Percentiles rank a stretch among this genome's conserved stretches.
Conservation (phyloP, 2,329 filamentous ascomycete species). For the Monosporascus sp. region DNA sequence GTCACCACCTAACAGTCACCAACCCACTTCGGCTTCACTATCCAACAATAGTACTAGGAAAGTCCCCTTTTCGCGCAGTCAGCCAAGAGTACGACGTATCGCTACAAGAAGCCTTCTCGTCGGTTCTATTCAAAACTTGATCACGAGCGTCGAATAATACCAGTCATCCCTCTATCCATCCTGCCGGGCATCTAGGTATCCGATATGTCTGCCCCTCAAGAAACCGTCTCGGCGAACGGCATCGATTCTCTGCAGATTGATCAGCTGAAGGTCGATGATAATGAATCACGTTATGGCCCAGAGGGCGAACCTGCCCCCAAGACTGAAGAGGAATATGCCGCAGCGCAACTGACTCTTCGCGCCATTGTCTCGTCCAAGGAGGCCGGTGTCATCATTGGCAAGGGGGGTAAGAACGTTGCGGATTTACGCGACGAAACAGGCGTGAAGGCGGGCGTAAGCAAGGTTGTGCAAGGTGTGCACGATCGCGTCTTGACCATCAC, state of each 20-base stretch:
- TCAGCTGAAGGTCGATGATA: constrained; percentile 61
- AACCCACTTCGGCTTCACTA: neutral
- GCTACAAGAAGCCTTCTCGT: neutral
- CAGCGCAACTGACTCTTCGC: constrained; percentile 86
- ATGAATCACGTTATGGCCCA: constrained; percentile 54
- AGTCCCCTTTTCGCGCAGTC: neutral
- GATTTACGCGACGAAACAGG: constrained; percentile 96
- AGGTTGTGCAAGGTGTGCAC: constrained; percentile 95
- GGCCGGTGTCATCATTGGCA: constrained; percentile 97
- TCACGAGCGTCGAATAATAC: constrained; percentile 5
- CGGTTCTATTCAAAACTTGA: neutral
- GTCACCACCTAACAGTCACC: neutral
- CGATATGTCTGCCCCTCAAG: constrained; percentile 59
- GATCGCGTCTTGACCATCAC: constrained; percentile 96
- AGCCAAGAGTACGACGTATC: neutral
- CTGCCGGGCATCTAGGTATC: constrained; percentile 14
- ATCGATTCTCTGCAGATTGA: constrained; percentile 60
- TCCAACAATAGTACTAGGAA: neutral
- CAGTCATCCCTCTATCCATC: constrained; percentile 4
- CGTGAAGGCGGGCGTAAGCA: constrained; percentile 96
- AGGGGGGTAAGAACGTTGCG: constrained; percentile 96
- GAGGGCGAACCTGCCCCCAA: constrained; percentile 78
- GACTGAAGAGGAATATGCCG: constrained; percentile 94
- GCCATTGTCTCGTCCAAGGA: constrained; percentile 99
- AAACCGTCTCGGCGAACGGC: constrained; percentile 51